A percentile compares a stretch with the other conserved stretches of the same genome.
Conservation (phyloP, 2,329 filamentous ascomycete genomes). For the Colletotrichum siamense region DNA sequence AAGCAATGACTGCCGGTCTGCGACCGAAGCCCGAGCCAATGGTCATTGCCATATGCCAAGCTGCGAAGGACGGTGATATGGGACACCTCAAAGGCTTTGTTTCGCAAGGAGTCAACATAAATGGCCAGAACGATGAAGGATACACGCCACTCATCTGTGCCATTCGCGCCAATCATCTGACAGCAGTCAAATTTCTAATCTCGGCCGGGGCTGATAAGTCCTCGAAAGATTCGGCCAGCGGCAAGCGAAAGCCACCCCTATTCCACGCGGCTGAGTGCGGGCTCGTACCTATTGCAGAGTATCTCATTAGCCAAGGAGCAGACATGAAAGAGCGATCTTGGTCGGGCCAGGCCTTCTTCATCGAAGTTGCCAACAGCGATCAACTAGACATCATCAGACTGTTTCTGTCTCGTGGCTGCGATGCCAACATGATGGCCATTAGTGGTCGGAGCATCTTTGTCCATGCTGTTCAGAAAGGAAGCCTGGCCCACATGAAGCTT, state of each 20-base stretch:
- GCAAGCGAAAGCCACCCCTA: conserved; percentile 26
- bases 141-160: conserved; percentile 39
- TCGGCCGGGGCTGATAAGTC: conserved; percentile 32
- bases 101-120: conserved; percentile 38
- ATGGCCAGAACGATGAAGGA: conserved; percentile 40
- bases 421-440: conserved; percentile 31
- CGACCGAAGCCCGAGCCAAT: conserved; percentile 41
- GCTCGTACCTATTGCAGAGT: conserved; percentile 9
- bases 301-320: conserved; percentile 21
- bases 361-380: conserved; percentile 18
- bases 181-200: conserved; percentile 37
- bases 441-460: conserved; percentile 34
- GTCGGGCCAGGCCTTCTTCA: conserved; percentile 13
- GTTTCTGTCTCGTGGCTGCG: conserved; percentile 40
- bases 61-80: conserved; percentile 35
- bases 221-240: conserved; percentile 18
- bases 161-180: conserved; percentile 33
- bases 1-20: conserved; percentile 37
- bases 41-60: conserved; percentile 41
- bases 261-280: conserved; percentile 26
- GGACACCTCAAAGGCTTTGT: conserved; percentile 37
- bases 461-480: conserved; percentile 28
- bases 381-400: conserved; percentile 22
- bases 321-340: conserved; percentile 18
- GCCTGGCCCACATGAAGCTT: conserved; percentile 12